Evolutionary conservation across 371 early-diverging fungal genomes (phyloP).

Genomic region (Zancudomyces culisetae): DNA sequence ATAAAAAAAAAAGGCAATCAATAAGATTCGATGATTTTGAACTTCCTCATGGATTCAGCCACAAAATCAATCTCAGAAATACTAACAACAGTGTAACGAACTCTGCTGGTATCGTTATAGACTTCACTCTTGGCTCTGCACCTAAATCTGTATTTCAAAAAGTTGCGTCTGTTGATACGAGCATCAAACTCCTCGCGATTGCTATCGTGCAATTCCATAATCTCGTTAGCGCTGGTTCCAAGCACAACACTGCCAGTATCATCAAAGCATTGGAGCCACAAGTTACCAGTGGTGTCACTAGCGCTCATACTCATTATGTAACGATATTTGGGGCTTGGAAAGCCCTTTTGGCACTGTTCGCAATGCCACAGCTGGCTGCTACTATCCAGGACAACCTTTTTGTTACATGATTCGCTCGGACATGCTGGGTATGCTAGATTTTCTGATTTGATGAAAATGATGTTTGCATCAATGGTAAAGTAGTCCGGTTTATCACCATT

Average conservation of each 20-base stretch:
- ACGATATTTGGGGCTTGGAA: slow-evolving; percentile 47
- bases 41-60: slow-evolving; percentile 31
- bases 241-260: slow-evolving; percentile 50
- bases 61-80: slow-evolving; percentile 36
- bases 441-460: slow-evolving; percentile 40
- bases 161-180: slow-evolving; percentile 34
- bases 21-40: slow-evolving; percentile 23
- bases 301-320: slow-evolving; percentile 57
- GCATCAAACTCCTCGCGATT: slow-evolving; percentile 20
- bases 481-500: slow-evolving; percentile 40
- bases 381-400: slow-evolving; percentile 55
- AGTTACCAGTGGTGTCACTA: slow-evolving; percentile 59
- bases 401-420: slow-evolving; percentile 60
- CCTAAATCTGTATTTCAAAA: slow-evolving; percentile 45
- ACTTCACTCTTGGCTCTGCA: slow-evolving; percentile 61
- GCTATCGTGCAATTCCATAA: slow-evolving; percentile 29
- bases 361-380: slow-evolving; percentile 82
- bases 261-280: slow-evolving; percentile 74
- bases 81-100: slow-evolving; percentile 29
- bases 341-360: slow-evolving; percentile 66
- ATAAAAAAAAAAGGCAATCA: too few species aligned
- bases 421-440: slow-evolving; percentile 69
- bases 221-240: slow-evolving; percentile 47
- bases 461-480: slow-evolving; percentile 40
- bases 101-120: slow-evolving; percentile 46